Conservation (phyloP, 2,329 filamentous ascomycete species). For the Arachnomyces sp. region DNA sequence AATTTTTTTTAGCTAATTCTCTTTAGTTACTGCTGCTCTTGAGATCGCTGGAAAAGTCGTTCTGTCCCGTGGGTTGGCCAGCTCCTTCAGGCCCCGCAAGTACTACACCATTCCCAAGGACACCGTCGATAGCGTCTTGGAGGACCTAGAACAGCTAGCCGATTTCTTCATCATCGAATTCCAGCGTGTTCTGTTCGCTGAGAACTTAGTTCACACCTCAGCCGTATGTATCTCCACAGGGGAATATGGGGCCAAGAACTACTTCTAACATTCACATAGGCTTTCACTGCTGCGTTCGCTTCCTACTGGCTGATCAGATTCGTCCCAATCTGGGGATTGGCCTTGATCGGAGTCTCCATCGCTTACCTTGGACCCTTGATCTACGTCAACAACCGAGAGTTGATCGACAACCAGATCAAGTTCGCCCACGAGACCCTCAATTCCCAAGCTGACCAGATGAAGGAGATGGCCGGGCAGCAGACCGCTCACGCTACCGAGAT, state of each 20-base stretch:
- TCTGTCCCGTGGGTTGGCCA: slow-evolving; percentile 51
- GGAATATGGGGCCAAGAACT: not conserved
- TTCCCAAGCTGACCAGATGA: slow-evolving; percentile 52
- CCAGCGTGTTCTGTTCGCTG: slow-evolving; percentile 57
- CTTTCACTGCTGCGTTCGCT: slow-evolving; percentile 50
- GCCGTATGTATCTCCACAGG: slow-evolving; percentile 40
- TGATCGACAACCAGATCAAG: slow-evolving; percentile 53
- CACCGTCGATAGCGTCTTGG: slow-evolving; percentile 51
- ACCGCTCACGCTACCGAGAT: slow-evolving; percentile 50
- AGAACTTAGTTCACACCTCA: slow-evolving; percentile 54
- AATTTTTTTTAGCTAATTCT: slow-evolving; percentile 9
- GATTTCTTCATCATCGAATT: slow-evolving; percentile 63
- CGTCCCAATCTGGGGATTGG: slow-evolving; percentile 56
- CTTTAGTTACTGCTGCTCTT: slow-evolving; percentile 45
- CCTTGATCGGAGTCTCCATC: slow-evolving; percentile 47
- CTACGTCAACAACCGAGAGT: slow-evolving; percentile 57
- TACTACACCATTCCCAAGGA: slow-evolving; percentile 61
- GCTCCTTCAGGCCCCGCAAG: slow-evolving; percentile 53
- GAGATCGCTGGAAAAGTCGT: slow-evolving; percentile 50
- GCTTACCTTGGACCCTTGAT: slow-evolving; percentile 53
- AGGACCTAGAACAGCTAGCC: slow-evolving; percentile 56
- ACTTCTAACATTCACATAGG: slow-evolving; percentile 32
- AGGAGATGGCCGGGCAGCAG: slow-evolving; percentile 52
- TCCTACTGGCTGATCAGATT: slow-evolving; percentile 59
- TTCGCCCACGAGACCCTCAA: slow-evolving; percentile 47